A percentile compares a stretch with the other conserved stretches of the same genome.
Evolutionary conservation across 2,329 filamentous ascomycete genomes (phyloP).

Genomic region (Fusarium sp.): DNA sequence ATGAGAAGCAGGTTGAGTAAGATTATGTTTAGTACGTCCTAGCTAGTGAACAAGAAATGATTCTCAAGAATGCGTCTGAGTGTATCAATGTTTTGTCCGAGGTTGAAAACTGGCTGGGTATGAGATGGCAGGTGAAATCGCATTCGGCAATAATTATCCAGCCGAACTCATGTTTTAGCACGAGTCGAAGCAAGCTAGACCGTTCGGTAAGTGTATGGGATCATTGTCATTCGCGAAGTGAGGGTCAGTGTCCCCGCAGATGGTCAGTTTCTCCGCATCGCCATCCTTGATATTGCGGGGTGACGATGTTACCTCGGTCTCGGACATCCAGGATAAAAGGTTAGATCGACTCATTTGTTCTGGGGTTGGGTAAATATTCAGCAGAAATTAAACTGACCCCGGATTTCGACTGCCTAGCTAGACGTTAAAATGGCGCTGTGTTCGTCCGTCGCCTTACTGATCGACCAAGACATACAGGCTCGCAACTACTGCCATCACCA

Average conservation of each 20-base stretch:
- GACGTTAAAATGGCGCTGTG: neutral
- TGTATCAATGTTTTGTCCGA: neutral
- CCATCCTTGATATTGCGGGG: neutral
- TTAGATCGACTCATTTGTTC: neutral
- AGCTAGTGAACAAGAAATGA: neutral
- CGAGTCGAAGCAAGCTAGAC: neutral
- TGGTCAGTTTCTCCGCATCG: neutral
- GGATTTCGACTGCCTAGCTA: neutral
- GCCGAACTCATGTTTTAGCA: neutral
- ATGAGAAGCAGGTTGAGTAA: constrained; percentile 17
- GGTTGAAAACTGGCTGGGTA: neutral
- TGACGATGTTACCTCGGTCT: neutral
- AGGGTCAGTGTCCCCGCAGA: neutral
- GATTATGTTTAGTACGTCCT: neutral
- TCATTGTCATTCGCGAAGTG: neutral
- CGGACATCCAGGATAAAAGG: neutral
- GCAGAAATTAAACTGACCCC: neutral
- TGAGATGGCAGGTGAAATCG: neutral
- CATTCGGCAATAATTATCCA: neutral
- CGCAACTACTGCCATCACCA: neutral
- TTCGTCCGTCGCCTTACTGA: neutral
- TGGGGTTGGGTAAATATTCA: neutral
- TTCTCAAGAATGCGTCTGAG: neutral
- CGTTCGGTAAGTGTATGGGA: neutral
- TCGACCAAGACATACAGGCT: neutral